A percentile compares a stretch with the other conserved stretches of the same genome.
These are phyloP conservation scores for Rhizopogon rudus DNA, from an alignment of 768 basidiomycete genomes.

Conservation along the genomic window DNA sequence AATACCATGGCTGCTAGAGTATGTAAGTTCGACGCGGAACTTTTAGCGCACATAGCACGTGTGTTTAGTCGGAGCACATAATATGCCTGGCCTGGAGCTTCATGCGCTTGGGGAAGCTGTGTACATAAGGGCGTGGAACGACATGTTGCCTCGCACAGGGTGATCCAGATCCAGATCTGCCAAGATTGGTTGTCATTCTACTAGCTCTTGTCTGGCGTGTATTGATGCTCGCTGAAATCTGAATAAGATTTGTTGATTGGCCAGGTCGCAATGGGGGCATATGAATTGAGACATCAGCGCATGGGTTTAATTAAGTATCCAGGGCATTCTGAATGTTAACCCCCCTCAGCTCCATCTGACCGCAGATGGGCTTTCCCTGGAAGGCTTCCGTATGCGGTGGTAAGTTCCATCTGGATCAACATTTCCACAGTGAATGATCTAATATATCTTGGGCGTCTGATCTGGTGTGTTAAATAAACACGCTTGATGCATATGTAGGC, in stretches of 20 bases:
- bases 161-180: constrained; percentile 1
- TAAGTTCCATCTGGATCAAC: background rate
- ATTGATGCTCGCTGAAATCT: background rate
- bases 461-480: background rate
- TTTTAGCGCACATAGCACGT: background rate
- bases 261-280: background rate
- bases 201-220: background rate
- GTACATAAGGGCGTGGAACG: background rate
- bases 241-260: background rate
- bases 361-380: background rate
- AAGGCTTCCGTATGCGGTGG: background rate
- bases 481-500: background rate
- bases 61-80: background rate
- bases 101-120: background rate
- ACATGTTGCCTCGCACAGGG: background rate
- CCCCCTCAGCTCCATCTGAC: constrained; percentile 1
- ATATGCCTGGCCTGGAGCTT: background rate
- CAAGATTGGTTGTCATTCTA: background rate
- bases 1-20: background rate
- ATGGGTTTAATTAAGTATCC: background rate
- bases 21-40: background rate
- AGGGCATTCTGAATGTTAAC: background rate
- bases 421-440: constrained; percentile 1
- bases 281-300: background rate
- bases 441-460: constrained; percentile 1